A percentile compares a stretch with the other conserved stretches of the same genome.
These are phyloP conservation scores for Colletotrichum neosansevieriae DNA, from an alignment of 2,329 filamentous ascomycete species.

Conservation along the genomic window DNA sequence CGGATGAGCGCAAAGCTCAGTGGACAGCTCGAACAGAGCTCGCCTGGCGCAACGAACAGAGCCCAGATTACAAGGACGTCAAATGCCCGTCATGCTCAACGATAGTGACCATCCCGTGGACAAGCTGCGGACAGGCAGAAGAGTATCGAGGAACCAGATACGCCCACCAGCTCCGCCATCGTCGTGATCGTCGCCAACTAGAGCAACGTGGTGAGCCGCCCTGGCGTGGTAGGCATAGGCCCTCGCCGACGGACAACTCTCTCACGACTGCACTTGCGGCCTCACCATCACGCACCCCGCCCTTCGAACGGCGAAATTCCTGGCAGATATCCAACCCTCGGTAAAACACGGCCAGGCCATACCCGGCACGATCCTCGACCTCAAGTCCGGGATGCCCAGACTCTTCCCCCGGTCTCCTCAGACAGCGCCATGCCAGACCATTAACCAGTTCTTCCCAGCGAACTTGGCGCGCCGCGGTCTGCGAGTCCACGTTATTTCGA, in stretches of 20 bases:
- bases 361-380: conserved; percentile 49
- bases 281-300: conserved; percentile 63
- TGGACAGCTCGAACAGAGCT: conserved; percentile 61
- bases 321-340: conserved; percentile 70
- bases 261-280: conserved; percentile 60
- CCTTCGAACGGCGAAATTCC: conserved; percentile 69
- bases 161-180: neutral
- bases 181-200: neutral
- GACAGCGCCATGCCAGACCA: conserved; percentile 18
- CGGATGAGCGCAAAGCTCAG: conserved; percentile 51
- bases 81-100: conserved; percentile 63
- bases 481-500: conserved; percentile 17
- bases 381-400: conserved; percentile 52
- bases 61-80: conserved; percentile 57
- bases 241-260: conserved; percentile 64
- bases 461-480: conserved; percentile 35
- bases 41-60: conserved; percentile 67
- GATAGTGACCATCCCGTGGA: conserved; percentile 64
- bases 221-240: conserved; percentile 55
- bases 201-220: conserved; percentile 39
- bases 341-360: too few species aligned
- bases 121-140: conserved; percentile 54
- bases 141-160: conserved; percentile 46
- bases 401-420: neutral
- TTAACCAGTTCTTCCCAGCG: conserved; percentile 37